phyloP scores from a whole-genome alignment of 2,329 filamentous ascomycete genomes.

The Geoglossum cookeanum region DNA sequence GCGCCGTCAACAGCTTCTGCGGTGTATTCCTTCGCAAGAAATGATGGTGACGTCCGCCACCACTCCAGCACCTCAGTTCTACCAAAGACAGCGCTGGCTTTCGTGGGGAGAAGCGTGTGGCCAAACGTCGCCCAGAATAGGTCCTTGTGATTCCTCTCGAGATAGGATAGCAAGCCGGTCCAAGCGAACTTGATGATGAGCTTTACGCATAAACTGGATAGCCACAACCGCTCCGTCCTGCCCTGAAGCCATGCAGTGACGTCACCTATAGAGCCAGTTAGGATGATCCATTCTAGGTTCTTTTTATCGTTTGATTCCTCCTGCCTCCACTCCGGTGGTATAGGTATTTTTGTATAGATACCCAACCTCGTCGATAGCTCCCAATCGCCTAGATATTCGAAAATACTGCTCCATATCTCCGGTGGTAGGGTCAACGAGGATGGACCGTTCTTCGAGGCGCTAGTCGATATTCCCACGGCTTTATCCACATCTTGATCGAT shows the following conservation, averaged over 20 bases:
- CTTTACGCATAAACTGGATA: slow-evolving; percentile 68
- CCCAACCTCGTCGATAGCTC: slow-evolving; percentile 67
- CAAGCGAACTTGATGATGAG: slow-evolving; percentile 84
- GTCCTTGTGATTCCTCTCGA: slow-evolving; percentile 46
- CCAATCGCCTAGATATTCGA: slow-evolving; percentile 77
- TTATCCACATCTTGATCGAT: slow-evolving; percentile 51
- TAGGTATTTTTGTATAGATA: slow-evolving; percentile 57
- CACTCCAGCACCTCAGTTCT: slow-evolving; percentile 72
- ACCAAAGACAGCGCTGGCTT: slow-evolving; percentile 73
- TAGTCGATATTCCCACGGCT: slow-evolving; percentile 6
- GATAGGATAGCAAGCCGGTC: slow-evolving; percentile 55
- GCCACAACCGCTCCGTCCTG: slow-evolving; percentile 48
- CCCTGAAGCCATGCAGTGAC: slow-evolving; percentile 56
- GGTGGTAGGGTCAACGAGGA: slow-evolving; percentile 40
- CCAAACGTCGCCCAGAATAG: slow-evolving; percentile 78
- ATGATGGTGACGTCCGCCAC: slow-evolving; percentile 70
- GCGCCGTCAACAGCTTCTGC: slow-evolving; percentile 73
- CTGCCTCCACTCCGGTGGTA: slow-evolving; percentile 52
- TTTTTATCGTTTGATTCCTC: slow-evolving; percentile 53
- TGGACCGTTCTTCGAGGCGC: not conserved
- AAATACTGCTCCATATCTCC: slow-evolving; percentile 77
- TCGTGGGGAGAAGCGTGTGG: slow-evolving; percentile 63
- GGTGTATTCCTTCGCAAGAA: slow-evolving; percentile 73
- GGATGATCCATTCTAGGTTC: slow-evolving; percentile 68
- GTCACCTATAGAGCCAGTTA: slow-evolving; percentile 49